These are phyloP conservation scores for Chaetomium tenue DNA, from an alignment of 495 filamentous ascomycete genomes.

Conservation along the genomic window DNA sequence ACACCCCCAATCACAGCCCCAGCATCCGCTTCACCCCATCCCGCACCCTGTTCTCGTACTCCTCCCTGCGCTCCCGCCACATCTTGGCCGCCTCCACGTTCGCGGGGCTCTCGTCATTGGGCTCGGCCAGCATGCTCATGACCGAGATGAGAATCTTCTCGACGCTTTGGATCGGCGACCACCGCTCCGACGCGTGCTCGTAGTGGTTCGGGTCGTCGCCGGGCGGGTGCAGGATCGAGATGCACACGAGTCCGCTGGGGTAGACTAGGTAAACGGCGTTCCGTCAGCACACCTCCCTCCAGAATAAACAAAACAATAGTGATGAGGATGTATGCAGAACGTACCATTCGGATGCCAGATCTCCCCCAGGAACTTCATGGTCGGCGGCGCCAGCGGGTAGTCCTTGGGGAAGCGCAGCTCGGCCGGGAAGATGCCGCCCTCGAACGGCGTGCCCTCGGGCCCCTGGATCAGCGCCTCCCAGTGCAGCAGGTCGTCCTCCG, in stretches of 20 bases:
- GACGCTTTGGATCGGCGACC: constrained; percentile 94
- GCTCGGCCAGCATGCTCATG: constrained; percentile 98
- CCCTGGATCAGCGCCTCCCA: constrained; percentile 98
- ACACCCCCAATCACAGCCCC: constrained; percentile 41
- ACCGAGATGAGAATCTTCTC: constrained; percentile 98
- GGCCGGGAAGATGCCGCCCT: constrained; percentile 89
- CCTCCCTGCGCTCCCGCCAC: constrained; percentile 83
- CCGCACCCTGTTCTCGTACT: constrained; percentile 84
- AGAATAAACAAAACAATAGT: background rate
- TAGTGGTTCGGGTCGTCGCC: constrained; percentile 99
- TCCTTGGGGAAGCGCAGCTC: constrained; percentile 94
- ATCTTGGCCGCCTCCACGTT: constrained; percentile 98
- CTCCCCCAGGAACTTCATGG: constrained; percentile 89
- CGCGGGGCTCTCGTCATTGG: constrained; percentile 96
- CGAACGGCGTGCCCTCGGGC: constrained; percentile 92
- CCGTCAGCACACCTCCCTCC: background rate
- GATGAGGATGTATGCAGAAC: too few species aligned
- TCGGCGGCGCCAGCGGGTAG: constrained; percentile 89
- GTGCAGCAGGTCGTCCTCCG: constrained; percentile 91
- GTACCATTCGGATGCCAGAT: constrained; percentile 97
- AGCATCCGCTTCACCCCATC: constrained; percentile 64
- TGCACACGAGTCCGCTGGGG: constrained; percentile 86
- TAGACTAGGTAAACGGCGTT: constrained; percentile 63
- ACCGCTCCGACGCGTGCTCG: constrained; percentile 92
- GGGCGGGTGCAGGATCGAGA: constrained; percentile 96